phyloP scores from a whole-genome alignment of 345 rosid species.

The Rhodamnia argentea region DNA sequence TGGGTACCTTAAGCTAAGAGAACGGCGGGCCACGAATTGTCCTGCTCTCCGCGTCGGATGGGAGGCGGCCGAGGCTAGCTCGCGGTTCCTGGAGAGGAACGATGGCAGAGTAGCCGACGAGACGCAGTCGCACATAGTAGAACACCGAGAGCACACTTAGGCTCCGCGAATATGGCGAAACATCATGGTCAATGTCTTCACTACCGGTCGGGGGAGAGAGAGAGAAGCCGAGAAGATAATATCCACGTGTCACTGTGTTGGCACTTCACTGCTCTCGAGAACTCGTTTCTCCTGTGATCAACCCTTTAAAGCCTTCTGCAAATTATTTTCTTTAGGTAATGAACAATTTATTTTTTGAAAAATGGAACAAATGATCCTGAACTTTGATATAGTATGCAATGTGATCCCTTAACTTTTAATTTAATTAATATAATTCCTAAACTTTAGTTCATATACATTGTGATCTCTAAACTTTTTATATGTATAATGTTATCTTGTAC shows the following conservation, averaged over 20 bases:
- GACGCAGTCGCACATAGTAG: constrained; percentile 28
- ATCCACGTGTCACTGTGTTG: background rate
- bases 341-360: background rate
- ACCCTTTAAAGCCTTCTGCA: too few species aligned
- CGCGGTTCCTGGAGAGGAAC: background rate
- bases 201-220: background rate
- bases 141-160: background rate
- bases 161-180: background rate
- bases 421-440: too few species aligned
- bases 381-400: too few species aligned
- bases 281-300: too few species aligned
- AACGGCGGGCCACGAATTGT: background rate
- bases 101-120: constrained; percentile 2
- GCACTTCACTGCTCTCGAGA: background rate
- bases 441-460: too few species aligned
- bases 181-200: background rate
- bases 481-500: too few species aligned
- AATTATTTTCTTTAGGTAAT: background rate
- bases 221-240: background rate
- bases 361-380: too few species aligned
- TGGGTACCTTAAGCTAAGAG: background rate
- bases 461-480: too few species aligned
- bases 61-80: background rate
- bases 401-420: too few species aligned
- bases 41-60: background rate